These are phyloP conservation scores for Penicillium sp. DNA, from an alignment of 2,329 filamentous ascomycete species.

Conservation along the genomic window DNA sequence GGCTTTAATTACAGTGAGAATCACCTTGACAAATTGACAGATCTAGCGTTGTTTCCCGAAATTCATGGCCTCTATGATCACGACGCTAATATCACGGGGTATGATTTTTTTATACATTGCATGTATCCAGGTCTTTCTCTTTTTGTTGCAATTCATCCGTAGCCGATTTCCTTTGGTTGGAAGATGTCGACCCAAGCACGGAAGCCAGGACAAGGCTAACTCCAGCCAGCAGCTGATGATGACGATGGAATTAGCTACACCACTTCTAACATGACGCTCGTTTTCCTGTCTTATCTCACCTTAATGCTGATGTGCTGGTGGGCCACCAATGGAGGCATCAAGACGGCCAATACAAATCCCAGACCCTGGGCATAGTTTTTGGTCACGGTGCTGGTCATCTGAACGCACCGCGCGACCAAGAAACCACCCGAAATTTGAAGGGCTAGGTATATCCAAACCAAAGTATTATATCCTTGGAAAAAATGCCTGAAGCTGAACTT, in stretches of 20 bases:
- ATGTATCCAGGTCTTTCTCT: not conserved
- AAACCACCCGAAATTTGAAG: slow-evolving; percentile 10
- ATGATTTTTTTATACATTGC: not conserved
- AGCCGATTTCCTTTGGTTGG: not conserved
- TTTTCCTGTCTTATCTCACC: not conserved
- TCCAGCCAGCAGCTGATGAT: not conserved
- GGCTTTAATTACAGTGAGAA: too few relatives aligned
- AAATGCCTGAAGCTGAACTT: slow-evolving; percentile 5
- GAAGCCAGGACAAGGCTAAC: slow-evolving; percentile 4
- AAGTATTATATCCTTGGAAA: not conserved
- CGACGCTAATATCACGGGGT: not conserved
- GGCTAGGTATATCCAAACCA: not conserved
- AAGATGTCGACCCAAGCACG: slow-evolving; percentile 3
- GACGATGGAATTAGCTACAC: not conserved
- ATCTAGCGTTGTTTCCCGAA: not conserved
- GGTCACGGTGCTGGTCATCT: slow-evolving; percentile 13
- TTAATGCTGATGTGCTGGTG: slow-evolving; percentile 2
- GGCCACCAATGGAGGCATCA: slow-evolving; percentile 3
- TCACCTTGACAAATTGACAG: not conserved
- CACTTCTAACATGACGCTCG: not conserved
- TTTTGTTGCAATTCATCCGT: not conserved
- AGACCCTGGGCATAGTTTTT: slow-evolving; percentile 13
- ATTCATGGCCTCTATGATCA: not conserved
- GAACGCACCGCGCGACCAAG: slow-evolving; percentile 9
- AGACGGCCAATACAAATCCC: slow-evolving; percentile 8